These are phyloP conservation scores for Leccinum sublutescens DNA, from an alignment of 768 basidiomycete genomes.

Conservation along the genomic window DNA sequence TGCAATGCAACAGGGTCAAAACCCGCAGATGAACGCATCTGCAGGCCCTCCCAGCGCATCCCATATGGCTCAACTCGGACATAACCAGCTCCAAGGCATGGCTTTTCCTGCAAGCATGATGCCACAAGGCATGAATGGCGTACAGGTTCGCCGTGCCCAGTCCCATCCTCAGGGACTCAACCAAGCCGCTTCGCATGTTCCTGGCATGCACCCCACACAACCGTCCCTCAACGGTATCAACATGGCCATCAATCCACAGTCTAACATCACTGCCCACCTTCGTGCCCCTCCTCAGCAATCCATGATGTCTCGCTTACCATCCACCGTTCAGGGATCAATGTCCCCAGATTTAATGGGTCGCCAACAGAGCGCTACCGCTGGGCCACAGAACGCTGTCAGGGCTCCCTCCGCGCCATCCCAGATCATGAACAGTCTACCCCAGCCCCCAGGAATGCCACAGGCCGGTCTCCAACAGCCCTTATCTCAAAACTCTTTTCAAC, in stretches of 20 bases:
- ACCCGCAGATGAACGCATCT: conserved; percentile 34
- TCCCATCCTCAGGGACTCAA: conserved; percentile 55
- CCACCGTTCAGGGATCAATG: conserved; percentile 37
- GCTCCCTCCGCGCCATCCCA: conserved; percentile 43
- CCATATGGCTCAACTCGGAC: conserved; percentile 31
- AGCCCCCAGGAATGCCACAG: conserved; percentile 35
- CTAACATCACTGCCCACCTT: conserved; percentile 39
- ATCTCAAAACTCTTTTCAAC: conserved; percentile 33
- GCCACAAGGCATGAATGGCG: conserved; percentile 37
- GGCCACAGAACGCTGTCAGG: conserved; percentile 44
- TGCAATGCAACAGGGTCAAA: conserved; percentile 39
- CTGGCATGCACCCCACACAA: conserved; percentile 36
- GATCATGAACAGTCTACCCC: conserved; percentile 46
- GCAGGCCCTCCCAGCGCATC: conserved; percentile 28
- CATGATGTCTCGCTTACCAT: conserved; percentile 33
- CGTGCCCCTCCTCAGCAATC: conserved; percentile 37
- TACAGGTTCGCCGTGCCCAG: conserved; percentile 48
- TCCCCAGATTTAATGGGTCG: conserved; percentile 45
- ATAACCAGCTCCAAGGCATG: conserved; percentile 41
- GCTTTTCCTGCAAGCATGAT: conserved; percentile 43
- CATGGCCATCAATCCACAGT: conserved; percentile 47
- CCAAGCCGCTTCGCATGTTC: conserved; percentile 35
- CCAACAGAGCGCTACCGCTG: conserved; percentile 38
- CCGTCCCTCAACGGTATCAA: conserved; percentile 37
- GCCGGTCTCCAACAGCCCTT: conserved; percentile 28